These are phyloP conservation scores for Saccharomycopsis hybrid DNA, from an alignment of 1,139 yeast species.

Conservation along the genomic window DNA sequence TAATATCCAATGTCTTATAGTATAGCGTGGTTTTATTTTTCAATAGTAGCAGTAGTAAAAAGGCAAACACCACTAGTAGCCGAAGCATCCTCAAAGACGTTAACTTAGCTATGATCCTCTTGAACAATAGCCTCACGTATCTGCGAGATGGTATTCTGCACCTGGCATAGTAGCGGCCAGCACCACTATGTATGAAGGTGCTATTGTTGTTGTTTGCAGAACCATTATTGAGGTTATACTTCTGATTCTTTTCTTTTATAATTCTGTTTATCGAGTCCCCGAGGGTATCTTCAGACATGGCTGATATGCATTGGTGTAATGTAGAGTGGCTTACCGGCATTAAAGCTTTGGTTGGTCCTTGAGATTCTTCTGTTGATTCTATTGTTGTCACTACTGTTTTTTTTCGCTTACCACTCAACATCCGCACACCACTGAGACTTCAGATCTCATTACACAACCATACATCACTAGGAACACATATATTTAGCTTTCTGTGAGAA, in stretches of 20 bases:
- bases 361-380: no score
- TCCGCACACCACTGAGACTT: no score
- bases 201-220: background rate
- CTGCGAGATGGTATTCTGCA: background rate
- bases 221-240: no score
- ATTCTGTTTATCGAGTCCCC: constrained; percentile 1
- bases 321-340: no score
- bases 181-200: background rate
- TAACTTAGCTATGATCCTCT: background rate
- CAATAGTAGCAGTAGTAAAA: constrained; percentile 1
- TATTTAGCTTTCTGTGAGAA: no score
- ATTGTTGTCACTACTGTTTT: no score
- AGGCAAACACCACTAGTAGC: background rate
- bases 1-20: background rate
- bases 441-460: no score
- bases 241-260: constrained; percentile 1
- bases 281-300: background rate
- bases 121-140: constrained; percentile 2
- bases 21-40: constrained; percentile 1
- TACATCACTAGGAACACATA: no score
- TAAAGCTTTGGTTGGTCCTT: no score
- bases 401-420: no score
- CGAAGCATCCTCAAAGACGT: background rate
- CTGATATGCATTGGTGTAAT: no score
- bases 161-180: no score